phyloP scores from a whole-genome alignment of 176 grass and related monocot genomes.

The Oryza longistaminata region DNA sequence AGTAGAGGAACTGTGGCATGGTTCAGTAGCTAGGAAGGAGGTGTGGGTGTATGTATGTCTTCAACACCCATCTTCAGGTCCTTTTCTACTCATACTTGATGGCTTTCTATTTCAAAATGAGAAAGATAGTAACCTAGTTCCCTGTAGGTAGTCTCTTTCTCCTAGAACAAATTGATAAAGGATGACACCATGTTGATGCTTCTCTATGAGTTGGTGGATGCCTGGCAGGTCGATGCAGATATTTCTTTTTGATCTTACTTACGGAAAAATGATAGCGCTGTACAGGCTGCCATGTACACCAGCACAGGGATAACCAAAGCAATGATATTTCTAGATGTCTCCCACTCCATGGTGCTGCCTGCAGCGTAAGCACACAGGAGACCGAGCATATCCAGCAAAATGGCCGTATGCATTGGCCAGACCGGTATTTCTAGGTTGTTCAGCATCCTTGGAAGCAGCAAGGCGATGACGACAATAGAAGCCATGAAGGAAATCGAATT shows the following conservation, averaged over 20 bases:
- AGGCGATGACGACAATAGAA: constrained; percentile 34
- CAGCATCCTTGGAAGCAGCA: constrained; percentile 5
- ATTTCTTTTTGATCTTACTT: background rate
- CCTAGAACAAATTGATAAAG: background rate
- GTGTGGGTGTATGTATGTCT: too few species aligned
- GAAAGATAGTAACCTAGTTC: background rate
- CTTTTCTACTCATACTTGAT: background rate
- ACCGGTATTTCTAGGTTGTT: background rate
- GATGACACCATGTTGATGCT: background rate
- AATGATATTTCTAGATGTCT: constrained; percentile 8
- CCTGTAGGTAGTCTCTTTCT: background rate
- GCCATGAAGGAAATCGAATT: constrained; percentile 37
- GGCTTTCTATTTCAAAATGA: background rate
- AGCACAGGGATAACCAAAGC: constrained; percentile 16
- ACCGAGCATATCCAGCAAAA: constrained; percentile 31
- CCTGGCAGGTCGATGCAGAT: background rate
- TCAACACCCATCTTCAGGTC: background rate
- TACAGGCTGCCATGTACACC: background rate
- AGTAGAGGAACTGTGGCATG: background rate
- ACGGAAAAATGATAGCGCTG: background rate
- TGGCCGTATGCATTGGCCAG: background rate
- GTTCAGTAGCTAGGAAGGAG: too few species aligned
- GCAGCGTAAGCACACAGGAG: constrained; percentile 44
- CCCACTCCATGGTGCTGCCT: constrained; percentile 17
- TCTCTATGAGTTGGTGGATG: background rate